These are phyloP conservation scores for Aspergillus spinulosporus DNA, from an alignment of 2,329 filamentous ascomycete genomes.

Conservation along the genomic window DNA sequence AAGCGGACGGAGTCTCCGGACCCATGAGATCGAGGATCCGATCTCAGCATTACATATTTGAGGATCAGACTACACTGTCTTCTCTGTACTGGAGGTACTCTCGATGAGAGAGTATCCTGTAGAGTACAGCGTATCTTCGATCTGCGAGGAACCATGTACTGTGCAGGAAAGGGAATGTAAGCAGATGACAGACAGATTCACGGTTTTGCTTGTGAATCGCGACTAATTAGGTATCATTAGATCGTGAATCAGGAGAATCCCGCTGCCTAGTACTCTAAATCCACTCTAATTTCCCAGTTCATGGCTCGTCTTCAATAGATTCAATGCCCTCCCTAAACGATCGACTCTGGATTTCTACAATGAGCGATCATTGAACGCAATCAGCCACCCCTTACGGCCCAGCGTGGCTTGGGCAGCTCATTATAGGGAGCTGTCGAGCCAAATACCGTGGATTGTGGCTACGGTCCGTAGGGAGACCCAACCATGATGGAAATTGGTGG, in stretches of 20 bases:
- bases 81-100: too few species aligned
- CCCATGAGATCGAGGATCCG: conserved; percentile 11
- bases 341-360: not conserved
- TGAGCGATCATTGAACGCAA: conserved; percentile 1
- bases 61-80: too few species aligned
- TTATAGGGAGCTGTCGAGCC: not conserved
- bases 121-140: too few species aligned
- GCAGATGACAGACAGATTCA: not conserved
- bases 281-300: conserved; percentile 4
- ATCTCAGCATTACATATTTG: not conserved
- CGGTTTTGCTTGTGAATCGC: not conserved
- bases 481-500: conserved; percentile 3
- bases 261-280: conserved; percentile 4
- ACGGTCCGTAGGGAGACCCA: conserved; percentile 9
- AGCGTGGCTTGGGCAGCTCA: conserved; percentile 13
- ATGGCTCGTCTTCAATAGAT: conserved; percentile 11
- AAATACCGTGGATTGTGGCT: conserved; percentile 9
- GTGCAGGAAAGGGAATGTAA: too few species aligned
- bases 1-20: conserved; percentile 19
- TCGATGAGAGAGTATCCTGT: too few species aligned
- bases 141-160: too few species aligned
- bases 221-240: not conserved
- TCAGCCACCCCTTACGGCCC: not conserved
- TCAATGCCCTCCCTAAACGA: not conserved
- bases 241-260: conserved; percentile 4